phyloP scores from a whole-genome alignment of 805 yeast species.

The Kuraishia borneana region DNA sequence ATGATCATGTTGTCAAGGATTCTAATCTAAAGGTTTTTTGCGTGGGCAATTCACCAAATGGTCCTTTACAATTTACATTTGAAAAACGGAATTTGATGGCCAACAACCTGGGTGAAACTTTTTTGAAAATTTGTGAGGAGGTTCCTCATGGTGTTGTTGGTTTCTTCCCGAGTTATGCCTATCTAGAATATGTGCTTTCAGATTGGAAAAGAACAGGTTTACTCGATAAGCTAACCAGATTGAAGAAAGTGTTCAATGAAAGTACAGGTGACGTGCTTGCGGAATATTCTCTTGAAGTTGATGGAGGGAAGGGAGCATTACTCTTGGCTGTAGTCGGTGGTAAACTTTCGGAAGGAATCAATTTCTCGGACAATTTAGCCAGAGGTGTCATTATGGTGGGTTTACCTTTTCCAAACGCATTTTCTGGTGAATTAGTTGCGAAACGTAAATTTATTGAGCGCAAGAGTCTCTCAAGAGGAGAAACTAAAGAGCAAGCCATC shows the following conservation, averaged over 20 bases:
- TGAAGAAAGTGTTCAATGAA: conserved; percentile 48
- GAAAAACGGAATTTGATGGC: conserved; percentile 50
- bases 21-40: conserved; percentile 54
- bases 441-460: conserved; percentile 54
- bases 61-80: conserved; percentile 55
- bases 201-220: conserved; percentile 37
- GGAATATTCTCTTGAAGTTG: conserved; percentile 36
- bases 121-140: conserved; percentile 27
- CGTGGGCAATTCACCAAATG: conserved; percentile 18
- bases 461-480: conserved; percentile 35
- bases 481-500: conserved; percentile 31
- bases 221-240: conserved; percentile 20
- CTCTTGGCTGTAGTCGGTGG: conserved; percentile 88
- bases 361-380: conserved; percentile 80
- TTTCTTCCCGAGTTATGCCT: conserved; percentile 80
- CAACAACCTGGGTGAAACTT: conserved; percentile 33
- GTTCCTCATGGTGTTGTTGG: conserved; percentile 72
- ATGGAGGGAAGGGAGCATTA: conserved; percentile 41
- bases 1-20: conserved; percentile 78
- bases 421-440: conserved; percentile 72
- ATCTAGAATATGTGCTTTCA: conserved; percentile 37
- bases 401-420: conserved; percentile 78
- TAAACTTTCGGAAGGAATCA: conserved; percentile 85
- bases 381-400: conserved; percentile 83
- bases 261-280: conserved; percentile 34